Conservation (phyloP, 306 rosid genomes). For the Carpinus fangiana region DNA sequence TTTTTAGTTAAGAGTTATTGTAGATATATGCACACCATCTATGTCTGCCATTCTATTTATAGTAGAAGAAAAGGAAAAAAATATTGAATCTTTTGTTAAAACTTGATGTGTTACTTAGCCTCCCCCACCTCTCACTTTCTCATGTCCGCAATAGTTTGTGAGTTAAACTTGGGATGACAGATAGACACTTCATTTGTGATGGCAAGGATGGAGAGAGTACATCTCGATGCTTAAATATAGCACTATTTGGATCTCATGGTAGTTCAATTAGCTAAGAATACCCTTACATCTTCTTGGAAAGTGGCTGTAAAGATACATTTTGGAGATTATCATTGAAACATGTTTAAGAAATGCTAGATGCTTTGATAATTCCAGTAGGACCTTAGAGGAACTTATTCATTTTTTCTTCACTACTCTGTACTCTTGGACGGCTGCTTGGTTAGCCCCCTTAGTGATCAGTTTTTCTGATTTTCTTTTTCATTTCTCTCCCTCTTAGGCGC, state of each 20-base stretch:
- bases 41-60: not conserved
- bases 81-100: not conserved
- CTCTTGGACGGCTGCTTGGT: too few relatives aligned
- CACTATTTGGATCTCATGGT: not conserved
- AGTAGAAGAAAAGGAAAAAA: not conserved
- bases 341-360: not conserved
- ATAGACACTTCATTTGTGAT: not conserved
- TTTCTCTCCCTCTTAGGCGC: too few relatives aligned
- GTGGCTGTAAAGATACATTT: not conserved
- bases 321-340: not conserved
- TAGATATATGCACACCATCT: not conserved
- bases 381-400: too few relatives aligned
- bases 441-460: too few relatives aligned
- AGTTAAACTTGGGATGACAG: not conserved
- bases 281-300: not conserved
- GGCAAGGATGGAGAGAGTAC: not conserved
- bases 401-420: too few relatives aligned
- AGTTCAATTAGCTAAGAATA: not conserved
- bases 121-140: not conserved
- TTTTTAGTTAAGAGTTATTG: constrained; percentile 7
- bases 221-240: not conserved
- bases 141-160: not conserved
- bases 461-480: too few relatives aligned
- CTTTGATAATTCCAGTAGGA: too few relatives aligned
- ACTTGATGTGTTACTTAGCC: not conserved